Conservation (phyloP, 2,329 filamentous ascomycete genomes). For the Bimuria novae-zelandiae region DNA sequence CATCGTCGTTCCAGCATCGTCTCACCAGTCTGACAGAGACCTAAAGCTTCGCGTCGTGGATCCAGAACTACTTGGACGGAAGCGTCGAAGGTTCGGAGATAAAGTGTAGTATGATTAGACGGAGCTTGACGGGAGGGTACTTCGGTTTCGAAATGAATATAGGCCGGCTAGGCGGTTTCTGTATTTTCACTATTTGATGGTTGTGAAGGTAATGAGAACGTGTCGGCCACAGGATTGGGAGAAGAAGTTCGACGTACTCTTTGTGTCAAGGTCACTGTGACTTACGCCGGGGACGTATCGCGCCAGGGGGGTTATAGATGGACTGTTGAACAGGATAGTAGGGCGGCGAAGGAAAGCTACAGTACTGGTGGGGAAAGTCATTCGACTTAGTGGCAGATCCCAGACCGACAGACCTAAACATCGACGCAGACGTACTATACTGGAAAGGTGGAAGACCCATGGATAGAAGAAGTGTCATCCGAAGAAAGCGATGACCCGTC, state of each 20-base stretch:
- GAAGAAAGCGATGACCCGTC: too few relatives aligned
- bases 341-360: too few relatives aligned
- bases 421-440: too few relatives aligned
- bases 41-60: not conserved
- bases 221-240: not conserved
- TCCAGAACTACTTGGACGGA: not conserved
- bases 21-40: not conserved
- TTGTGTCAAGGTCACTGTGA: not conserved
- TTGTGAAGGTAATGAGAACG: not conserved
- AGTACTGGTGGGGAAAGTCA: too few relatives aligned
- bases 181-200: not conserved
- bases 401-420: too few relatives aligned
- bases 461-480: too few relatives aligned
- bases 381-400: too few relatives aligned
- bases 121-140: not conserved
- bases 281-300: not conserved
- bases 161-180: not conserved
- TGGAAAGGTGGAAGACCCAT: too few relatives aligned
- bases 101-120: not conserved
- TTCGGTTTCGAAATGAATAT: not conserved
- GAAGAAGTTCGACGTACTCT: not conserved
- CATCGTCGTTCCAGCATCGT: not conserved
- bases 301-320: not conserved
- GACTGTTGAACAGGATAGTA: too few relatives aligned
- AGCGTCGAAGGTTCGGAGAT: not conserved